Base-by-base conservation (phyloP, 768 basidiomycete genomes). In the Termitomyces sp. region DNA sequence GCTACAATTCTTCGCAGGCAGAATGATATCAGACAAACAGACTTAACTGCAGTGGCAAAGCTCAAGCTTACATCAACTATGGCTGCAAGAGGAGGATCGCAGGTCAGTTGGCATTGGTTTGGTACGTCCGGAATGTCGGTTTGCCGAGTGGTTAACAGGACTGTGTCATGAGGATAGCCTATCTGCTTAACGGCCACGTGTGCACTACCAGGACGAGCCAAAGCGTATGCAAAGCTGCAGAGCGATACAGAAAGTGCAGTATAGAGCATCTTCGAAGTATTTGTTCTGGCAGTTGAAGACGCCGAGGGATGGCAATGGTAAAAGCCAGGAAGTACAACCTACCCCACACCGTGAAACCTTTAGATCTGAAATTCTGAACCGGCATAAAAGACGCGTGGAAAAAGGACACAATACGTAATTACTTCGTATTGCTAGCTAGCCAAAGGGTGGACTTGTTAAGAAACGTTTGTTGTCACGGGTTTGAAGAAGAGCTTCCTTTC, bases 81-180 rank as follows among this genome's bases (percentile, higher is more conserved):
- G 26, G 68, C 45, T 8, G 56, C 48, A 36, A 67, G 67, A 12
- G 75, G 58, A 2, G 72, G 61, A 46, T 68, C 59, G 58, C 77
- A 78, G n/a, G 30, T 60, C 12, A 68, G 50, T 47, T 65, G 54
- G 56, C 77, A 77, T 57, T 73, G 67, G 1, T 66, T 20, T 20
- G 76, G 77, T 9, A 71, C 63, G 9, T 60, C 34, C 10, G 60
- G 51, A 34, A 50, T 32, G 20, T 48, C 61, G 22, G 45, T 53
- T 57, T 73, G 73, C 44, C 71, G 67, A 30, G 58, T 49, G 22
- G 22, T 57, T 14, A 65, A 43, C 18, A 45, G 22, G 16, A 5
- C 43, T 44, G 32, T 24, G 34, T 24, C 13, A 26, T 26, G 20
- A n/a, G 43, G 18, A 27, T 16, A 26, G 14, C 53, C 43, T 24